Percentiles rank a stretch among this genome's conserved stretches.
Conservation (phyloP, 192 early-diverging fungal genomes). For the Backusella australiensis region DNA sequence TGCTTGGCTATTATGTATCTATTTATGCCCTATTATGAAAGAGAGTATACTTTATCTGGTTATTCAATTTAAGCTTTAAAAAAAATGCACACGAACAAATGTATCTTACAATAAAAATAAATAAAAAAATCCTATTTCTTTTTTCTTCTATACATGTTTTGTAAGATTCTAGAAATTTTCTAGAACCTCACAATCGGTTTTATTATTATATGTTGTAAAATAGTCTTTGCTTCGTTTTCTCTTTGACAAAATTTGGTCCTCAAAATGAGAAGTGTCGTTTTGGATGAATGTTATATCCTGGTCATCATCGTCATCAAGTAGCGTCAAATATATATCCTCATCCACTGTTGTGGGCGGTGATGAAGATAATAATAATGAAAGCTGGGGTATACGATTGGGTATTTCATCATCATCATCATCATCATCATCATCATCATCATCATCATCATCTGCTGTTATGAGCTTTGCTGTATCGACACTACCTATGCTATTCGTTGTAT, state of each 20-base stretch:
- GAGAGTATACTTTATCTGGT: background rate
- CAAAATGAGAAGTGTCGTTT: background rate
- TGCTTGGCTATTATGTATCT: background rate
- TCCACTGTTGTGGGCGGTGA: background rate
- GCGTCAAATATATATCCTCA: background rate
- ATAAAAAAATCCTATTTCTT: background rate
- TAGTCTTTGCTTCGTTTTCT: background rate
- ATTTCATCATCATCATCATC: background rate
- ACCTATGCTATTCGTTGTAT: background rate
- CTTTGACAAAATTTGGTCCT: background rate
- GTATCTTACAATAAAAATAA: background rate
- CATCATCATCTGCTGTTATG: background rate
- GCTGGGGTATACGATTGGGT: background rate
- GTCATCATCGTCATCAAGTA: background rate
- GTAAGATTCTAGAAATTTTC: background rate
- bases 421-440: background rate
- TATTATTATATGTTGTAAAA: background rate
- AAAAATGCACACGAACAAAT: background rate
- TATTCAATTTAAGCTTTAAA: background rate
- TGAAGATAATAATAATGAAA: background rate
- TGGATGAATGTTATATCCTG: background rate
- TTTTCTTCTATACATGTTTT: no score
- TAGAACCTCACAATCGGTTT: background rate
- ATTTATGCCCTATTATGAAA: background rate
- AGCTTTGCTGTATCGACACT: background rate